Base-by-base conservation (phyloP, 352 stramenopile species). In the Globisporangium canariense region DNA sequence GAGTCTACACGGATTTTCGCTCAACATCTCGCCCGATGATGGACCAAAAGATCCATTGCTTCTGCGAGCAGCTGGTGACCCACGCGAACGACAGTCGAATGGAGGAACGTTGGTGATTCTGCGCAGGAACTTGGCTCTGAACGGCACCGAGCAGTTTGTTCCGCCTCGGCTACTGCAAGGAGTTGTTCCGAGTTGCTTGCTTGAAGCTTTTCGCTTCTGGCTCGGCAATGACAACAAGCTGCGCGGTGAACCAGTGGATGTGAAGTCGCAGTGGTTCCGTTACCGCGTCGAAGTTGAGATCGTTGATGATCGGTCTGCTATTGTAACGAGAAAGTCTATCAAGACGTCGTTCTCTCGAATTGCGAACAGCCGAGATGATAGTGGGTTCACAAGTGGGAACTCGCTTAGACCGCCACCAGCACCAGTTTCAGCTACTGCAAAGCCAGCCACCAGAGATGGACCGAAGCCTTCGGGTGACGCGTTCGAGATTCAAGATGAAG, bases 131-230 rank as follows among this genome's bases (percentile, higher is more conserved):
- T 50, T 77, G 52, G 62, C 77, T 28, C 69, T 94, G 2, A 79
- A 88, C 62, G 86, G 86, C 4, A 85, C 73, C 4, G 88, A 97
- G 65, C 88, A 92, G 52, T 97, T 93, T 53, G 78, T 99, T 32
- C 96, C 96, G 5, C 85, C 85, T 13, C 83, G 96, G 3, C 91
- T 99, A 49, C 70, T 99, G 18, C 93, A 98, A 38, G 97, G 97
- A 36, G 70, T 98, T 30, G 57, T 99, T 41, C 97, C 97, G 13
- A 96, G 84, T 51, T 96, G 90, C 16, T 81, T 99, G 38, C 75
- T 99, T 4, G 97, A 99, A 51, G 91, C 92, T 20, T 99, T 99
- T 62, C 75, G 93, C 2, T 99, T 99, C 69, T 99, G 97, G 97
- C 93, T 98, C 56, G 97, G 94, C 51, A 90, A 98, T 68, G 89